Base-by-base conservation (phyloP, 2,329 filamentous ascomycete genomes). In the Aspergillus piperis region DNA sequence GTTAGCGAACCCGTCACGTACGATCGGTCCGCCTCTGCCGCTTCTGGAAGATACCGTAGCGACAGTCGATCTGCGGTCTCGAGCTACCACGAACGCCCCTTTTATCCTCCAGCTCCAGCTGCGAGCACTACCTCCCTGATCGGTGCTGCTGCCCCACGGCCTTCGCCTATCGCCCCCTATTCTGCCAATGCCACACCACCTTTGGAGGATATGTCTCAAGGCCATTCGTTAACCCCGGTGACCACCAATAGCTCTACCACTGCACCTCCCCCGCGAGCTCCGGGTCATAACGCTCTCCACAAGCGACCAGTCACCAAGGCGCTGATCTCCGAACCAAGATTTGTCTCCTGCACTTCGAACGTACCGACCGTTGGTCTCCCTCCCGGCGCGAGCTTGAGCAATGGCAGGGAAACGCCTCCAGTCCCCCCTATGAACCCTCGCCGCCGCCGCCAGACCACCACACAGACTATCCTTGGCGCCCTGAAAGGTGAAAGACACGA, bases 361-460 rank as follows among this genome's bases (percentile, higher is more conserved):
- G 80, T 87, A 27, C 84, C 86, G 49, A 83, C 83, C 0, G 78
- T 87, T 38, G 83, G 82, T 38, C 77, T 88, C 10, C 84, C 85
- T 13, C 69, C 80, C n/a, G 83, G 83, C 27, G 82, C 83, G 2
- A 83, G 81, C 5, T 75, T 85, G 38, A 81, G 76, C 72, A 86
- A 84, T 59, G 83, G 83, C 51, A 79, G 78, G 65, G 72, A 74
- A n/a, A 73, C 78, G 1, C 83, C 84, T 10, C 83, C 85, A 1
- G 72, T 87, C 6, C 84, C 85, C 27, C 81, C 84, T 0, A 84
- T 86, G 80, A 87, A 87, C 67, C 84, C 85, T 1, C 82, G 83
- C 60, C 80, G 86, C 47, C 80, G 84, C 56, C 82, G 82, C 13
- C 82, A 71, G 65, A 80, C 70, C 54, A 77, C 71, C 64, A 81